Conservation (phyloP, 441 rosid species). For the Rhodomyrtus psidioides region DNA sequence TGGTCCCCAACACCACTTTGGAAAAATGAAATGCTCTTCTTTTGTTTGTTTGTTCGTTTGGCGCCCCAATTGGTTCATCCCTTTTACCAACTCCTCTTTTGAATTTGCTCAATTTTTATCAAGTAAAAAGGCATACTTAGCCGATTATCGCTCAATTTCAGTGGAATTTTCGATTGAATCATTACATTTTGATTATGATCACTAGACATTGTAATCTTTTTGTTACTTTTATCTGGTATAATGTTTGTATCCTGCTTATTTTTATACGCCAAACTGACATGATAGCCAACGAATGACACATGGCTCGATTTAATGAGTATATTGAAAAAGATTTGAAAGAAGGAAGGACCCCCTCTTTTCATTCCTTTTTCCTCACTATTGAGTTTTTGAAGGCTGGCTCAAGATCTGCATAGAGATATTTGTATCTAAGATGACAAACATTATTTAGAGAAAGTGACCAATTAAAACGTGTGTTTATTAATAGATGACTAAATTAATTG, state of each 20-base stretch:
- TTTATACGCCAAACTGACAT: background rate
- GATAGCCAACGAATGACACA: background rate
- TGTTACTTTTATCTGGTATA: background rate
- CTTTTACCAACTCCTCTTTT: background rate
- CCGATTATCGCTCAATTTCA: background rate
- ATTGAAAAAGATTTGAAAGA: background rate
- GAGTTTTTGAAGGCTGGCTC: background rate
- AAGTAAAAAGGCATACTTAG: background rate
- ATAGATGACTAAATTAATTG: background rate
- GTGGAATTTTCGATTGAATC: background rate
- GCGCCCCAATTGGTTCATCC: background rate
- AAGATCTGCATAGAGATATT: background rate
- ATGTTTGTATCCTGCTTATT: accelerated
- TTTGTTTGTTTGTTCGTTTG: background rate
- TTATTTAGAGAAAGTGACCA: background rate
- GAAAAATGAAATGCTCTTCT: background rate
- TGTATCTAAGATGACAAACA: too few species aligned
- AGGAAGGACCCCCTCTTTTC: background rate
- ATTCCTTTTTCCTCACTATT: background rate
- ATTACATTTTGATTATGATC: background rate
- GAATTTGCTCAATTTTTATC: background rate
- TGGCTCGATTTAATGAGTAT: background rate
- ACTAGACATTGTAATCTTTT: too few species aligned
- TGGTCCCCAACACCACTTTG: background rate
- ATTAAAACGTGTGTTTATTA: background rate